Percentiles rank a stretch among this genome's conserved stretches.
phyloP scores from a whole-genome alignment of 495 filamentous ascomycete species.

The Hyaloscypha hepaticicola region DNA sequence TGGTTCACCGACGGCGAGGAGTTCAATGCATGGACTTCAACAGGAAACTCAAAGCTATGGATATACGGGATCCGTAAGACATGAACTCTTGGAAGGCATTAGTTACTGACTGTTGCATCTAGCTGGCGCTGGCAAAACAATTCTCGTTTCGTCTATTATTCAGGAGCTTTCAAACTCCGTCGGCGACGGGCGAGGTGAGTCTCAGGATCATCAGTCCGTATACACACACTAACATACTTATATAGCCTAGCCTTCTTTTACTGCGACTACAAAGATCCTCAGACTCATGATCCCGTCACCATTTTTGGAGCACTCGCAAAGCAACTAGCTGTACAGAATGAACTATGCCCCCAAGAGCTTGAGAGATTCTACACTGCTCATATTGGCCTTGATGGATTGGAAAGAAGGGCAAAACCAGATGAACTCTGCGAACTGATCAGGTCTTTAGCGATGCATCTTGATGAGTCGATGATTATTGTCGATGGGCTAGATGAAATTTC shows the following conservation, averaged over 20 bases:
- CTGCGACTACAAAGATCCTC: conserved; percentile 39
- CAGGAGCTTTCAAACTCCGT: conserved; percentile 20
- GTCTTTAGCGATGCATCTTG: conserved; percentile 27
- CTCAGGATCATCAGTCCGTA: neutral
- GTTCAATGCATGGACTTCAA: conserved; percentile 6
- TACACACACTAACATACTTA: neutral
- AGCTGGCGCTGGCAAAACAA: conserved; percentile 15
- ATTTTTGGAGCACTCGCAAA: conserved; percentile 37
- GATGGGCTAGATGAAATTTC: conserved; percentile 38
- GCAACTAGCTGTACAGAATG: conserved; percentile 38
- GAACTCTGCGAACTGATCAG: conserved; percentile 26
- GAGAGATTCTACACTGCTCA: neutral
- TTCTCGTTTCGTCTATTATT: neutral
- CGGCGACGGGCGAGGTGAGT: conserved; percentile 11
- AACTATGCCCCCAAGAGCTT: conserved; percentile 29
- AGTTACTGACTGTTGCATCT: neutral
- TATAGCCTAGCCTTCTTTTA: conserved; percentile 40
- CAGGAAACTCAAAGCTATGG: conserved; percentile 5
- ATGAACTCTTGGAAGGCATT: neutral
- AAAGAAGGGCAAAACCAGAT: neutral
- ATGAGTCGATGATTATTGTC: conserved; percentile 32
- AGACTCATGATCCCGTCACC: conserved; percentile 31
- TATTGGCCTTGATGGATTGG: neutral
- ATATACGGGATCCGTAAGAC: conserved; percentile 11
- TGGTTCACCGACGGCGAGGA: conserved; percentile 14